Evolutionary conservation across 495 filamentous ascomycete genomes (phyloP), one percentile per base, ranked within the genome.

Genomic region (Cercophora sp.): DNA sequence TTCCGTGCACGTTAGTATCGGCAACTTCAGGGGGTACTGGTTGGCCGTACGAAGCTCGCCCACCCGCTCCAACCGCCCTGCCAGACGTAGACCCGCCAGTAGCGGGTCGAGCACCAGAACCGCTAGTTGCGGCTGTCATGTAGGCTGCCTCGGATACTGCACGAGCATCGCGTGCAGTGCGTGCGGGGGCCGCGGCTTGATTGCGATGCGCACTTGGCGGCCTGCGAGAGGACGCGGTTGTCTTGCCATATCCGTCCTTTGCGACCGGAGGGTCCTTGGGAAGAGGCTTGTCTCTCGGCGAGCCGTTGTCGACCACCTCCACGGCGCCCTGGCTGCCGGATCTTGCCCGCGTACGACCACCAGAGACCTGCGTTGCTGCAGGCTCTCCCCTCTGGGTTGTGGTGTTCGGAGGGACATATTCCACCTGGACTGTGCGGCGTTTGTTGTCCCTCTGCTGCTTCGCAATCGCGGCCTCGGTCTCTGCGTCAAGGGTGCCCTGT

Each of bases 361-460:
- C 56, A 29, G 58, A 60, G 9, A 49, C 29, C 22, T 65, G 61
- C 16, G 53, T 29, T 18, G 52, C 50, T 32, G 67, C 57, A 8
- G 68, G 25, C 36, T 79, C 77, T n/a, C 74, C 75, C 24, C 76
- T 66, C 58, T 79, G 76, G 3, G 93, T 96, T 56, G 89, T 83
- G 15, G 88, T 93, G 25, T 84, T 83, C 31, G 93, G 94, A 34
- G 89, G 86, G 44, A 99, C 94, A 73, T 99, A 99, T 71, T 99
- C 93, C 10, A 97, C 89, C 69, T 99, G 93, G 1, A 99, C 90
- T 0, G 93, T 99, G 48, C 90, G 80, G 31, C 93, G 84, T 69
- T 97, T 98, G 57, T 86, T 85, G 61, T 96, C 93, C 18, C 86
- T 82, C 68, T 89, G 75, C 58, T 83, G 85, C 56, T 67, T 73